These are phyloP conservation scores for Euphorbia schlechtendalii DNA, from an alignment of 441 rosid species.

Conservation along the genomic window DNA sequence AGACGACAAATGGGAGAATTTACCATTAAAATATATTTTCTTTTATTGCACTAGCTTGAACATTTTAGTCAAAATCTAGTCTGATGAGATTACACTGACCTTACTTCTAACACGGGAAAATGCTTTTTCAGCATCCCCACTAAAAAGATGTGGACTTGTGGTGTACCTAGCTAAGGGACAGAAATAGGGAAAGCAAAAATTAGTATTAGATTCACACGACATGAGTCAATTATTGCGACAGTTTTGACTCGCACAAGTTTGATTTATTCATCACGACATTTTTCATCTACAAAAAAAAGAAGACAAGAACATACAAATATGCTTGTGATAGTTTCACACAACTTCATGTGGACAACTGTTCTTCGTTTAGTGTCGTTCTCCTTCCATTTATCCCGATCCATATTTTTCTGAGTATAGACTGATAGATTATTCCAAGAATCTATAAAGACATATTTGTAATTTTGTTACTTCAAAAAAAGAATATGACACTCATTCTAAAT, in stretches of 20 bases:
- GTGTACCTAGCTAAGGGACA: constrained; percentile 59
- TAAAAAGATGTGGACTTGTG: constrained; percentile 92
- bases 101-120: constrained; percentile 79
- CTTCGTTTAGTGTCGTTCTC: constrained; percentile 68
- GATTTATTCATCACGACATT: too few species aligned
- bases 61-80: too few species aligned
- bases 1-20: too few species aligned
- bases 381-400: constrained; percentile 85
- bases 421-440: constrained; percentile 91
- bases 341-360: constrained; percentile 62
- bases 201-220: not conserved
- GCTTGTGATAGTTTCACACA: constrained; percentile 70
- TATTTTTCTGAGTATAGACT: constrained; percentile 80
- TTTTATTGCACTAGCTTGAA: constrained; percentile 3
- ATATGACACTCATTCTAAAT: too few species aligned
- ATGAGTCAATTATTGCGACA: too few species aligned
- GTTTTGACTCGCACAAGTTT: too few species aligned
- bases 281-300: too few species aligned
- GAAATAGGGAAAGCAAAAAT: not conserved
- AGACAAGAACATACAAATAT: constrained; percentile 58
- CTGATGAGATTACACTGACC: constrained; percentile 36
- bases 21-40: too few species aligned
- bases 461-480: too few species aligned
- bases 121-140: constrained; percentile 69
- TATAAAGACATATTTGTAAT: constrained; percentile 27